phyloP scores from a whole-genome alignment of 2,329 filamentous ascomycete species.

The Talaromyces sp. region DNA sequence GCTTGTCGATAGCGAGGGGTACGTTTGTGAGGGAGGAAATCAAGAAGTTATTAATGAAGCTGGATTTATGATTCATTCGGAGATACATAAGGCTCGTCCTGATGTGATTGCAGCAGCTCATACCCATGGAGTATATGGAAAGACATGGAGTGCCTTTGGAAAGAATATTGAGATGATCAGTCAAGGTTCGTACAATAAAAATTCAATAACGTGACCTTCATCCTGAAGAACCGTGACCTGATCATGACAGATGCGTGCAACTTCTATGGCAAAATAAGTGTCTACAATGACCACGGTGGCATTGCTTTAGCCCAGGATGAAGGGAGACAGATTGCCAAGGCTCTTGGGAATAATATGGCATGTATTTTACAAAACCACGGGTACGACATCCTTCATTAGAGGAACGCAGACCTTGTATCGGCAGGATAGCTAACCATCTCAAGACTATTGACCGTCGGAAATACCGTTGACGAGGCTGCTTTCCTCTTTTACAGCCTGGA shows the following conservation, averaged over 20 bases:
- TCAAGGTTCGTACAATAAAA: constrained; percentile 53
- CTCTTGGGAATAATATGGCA: constrained; percentile 38
- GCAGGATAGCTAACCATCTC: constrained; percentile 19
- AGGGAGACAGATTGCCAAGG: constrained; percentile 33
- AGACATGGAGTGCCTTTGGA: constrained; percentile 59
- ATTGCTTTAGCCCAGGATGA: constrained; percentile 39
- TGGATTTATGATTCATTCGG: constrained; percentile 58
- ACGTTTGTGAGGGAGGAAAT: constrained; percentile 37
- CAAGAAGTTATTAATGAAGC: constrained; percentile 39
- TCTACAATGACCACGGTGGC: constrained; percentile 39
- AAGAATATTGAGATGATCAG: constrained; percentile 55
- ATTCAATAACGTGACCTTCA: neutral
- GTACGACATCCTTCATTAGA: constrained; percentile 17
- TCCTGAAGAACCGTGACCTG: no score
- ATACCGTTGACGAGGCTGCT: constrained; percentile 39
- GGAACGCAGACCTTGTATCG: neutral
- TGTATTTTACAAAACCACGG: constrained; percentile 41
- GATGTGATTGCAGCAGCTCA: constrained; percentile 57
- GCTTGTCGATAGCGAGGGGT: constrained; percentile 37
- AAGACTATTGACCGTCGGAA: constrained; percentile 37
- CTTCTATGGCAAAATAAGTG: constrained; percentile 33
- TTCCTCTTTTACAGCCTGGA: constrained; percentile 39
- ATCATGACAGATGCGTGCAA: constrained; percentile 32
- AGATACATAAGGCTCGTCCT: constrained; percentile 54
- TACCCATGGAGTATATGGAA: constrained; percentile 55